phyloP scores from a whole-genome alignment of 2,329 filamentous ascomycete genomes.

The Chrysoporthe deuterocubensis region DNA sequence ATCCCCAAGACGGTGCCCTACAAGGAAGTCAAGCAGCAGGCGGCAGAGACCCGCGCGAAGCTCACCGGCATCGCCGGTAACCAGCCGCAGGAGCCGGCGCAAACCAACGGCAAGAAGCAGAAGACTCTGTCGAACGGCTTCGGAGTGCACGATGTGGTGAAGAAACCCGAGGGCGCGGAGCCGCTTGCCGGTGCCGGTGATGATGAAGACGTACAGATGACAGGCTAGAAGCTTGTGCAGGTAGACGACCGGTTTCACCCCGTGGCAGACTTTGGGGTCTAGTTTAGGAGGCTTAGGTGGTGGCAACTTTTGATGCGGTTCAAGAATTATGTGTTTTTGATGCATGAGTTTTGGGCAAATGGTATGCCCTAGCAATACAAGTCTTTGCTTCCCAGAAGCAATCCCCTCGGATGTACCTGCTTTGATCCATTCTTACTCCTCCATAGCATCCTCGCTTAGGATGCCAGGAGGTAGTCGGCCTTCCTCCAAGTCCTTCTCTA shows the following conservation, averaged over 20 bases:
- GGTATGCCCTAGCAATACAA: slow-evolving; percentile 1
- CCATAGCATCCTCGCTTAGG: slow-evolving; percentile 60
- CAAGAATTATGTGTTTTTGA: background rate
- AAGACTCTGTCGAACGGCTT: slow-evolving; percentile 36
- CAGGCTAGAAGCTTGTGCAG: slow-evolving; percentile 36
- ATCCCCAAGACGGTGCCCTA: slow-evolving; percentile 85
- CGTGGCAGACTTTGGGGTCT: background rate
- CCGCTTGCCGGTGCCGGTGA: slow-evolving; percentile 33
- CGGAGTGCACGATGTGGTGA: slow-evolving; percentile 37
- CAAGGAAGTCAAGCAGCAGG: slow-evolving; percentile 74
- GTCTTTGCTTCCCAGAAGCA: background rate
- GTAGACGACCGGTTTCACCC: background rate
- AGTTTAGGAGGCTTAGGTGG: background rate
- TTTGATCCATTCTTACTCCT: slow-evolving; percentile 65
- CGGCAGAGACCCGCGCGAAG: slow-evolving; percentile 53
- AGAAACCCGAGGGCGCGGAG: slow-evolving; percentile 42
- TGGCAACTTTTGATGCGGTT: background rate
- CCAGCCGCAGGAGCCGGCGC: slow-evolving; percentile 30
- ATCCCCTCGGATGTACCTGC: background rate
- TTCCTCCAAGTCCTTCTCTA: slow-evolving; percentile 93
- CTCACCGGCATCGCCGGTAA: slow-evolving; percentile 43
- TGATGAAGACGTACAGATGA: slow-evolving; percentile 64
- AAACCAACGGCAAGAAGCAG: slow-evolving; percentile 44
- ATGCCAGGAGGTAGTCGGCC: slow-evolving; percentile 78
- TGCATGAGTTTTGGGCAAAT: background rate